Conservation (phyloP, 495 filamentous ascomycete genomes). For the Oleoguttula mirabilis region DNA sequence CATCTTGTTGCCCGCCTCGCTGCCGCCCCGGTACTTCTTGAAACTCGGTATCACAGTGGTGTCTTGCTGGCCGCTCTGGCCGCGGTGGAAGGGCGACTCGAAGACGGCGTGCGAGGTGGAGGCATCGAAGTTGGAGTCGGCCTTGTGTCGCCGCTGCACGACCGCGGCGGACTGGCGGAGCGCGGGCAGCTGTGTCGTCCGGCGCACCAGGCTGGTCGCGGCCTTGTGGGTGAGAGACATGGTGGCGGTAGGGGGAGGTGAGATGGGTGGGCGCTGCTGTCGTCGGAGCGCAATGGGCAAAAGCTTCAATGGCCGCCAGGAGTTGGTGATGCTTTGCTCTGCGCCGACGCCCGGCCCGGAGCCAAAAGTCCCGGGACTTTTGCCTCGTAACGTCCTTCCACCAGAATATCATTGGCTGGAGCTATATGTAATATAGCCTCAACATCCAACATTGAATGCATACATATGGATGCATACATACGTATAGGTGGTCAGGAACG, state of each 20-base stretch:
- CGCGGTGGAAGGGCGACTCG: constrained; percentile 43
- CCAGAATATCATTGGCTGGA: too few species aligned
- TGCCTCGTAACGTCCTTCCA: too few species aligned
- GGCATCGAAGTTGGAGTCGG: constrained; percentile 33
- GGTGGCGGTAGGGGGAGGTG: constrained; percentile 2
- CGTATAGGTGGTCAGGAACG: too few species aligned
- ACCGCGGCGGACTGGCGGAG: constrained; percentile 24
- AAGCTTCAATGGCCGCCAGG: too few species aligned
- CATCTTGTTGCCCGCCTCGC: constrained; percentile 59
- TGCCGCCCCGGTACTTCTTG: constrained; percentile 63
- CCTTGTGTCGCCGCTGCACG: constrained; percentile 26
- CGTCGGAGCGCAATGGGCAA: too few species aligned
- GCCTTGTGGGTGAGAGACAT: constrained; percentile 32
- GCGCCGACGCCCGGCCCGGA: too few species aligned
- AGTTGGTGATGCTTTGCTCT: too few species aligned
- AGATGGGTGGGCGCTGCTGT: too few species aligned
- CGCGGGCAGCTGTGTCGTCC: constrained; percentile 27
- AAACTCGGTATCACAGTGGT: constrained; percentile 79
- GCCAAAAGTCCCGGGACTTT: too few species aligned
- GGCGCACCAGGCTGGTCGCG: constrained; percentile 27
- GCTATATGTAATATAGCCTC: too few species aligned
- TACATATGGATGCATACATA: too few species aligned
- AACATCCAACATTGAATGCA: too few species aligned
- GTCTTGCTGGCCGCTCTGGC: constrained; percentile 19
- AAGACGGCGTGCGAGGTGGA: constrained; percentile 35